Evolutionary conservation across 148 eudicot species (phyloP).

Genomic region (Rhododendron ferrugineum): DNA sequence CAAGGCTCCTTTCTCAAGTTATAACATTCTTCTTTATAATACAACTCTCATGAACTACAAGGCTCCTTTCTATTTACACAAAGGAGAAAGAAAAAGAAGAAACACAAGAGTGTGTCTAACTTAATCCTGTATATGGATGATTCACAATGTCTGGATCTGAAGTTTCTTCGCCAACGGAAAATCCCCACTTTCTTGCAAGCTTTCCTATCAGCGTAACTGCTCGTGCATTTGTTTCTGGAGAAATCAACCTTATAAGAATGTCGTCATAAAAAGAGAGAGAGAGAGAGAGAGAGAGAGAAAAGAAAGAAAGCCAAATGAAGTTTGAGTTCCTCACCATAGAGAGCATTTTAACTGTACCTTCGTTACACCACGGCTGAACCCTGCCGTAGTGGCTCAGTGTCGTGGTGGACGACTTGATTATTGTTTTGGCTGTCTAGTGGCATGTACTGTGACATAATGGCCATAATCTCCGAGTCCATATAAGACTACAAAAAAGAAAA

Average conservation of each 20-base stretch:
- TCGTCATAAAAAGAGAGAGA: background rate
- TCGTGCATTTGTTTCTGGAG: background rate
- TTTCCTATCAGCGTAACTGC: background rate
- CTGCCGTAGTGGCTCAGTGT: slow-evolving; percentile 54
- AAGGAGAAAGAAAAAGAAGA: background rate
- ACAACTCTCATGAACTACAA: background rate
- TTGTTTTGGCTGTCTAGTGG: slow-evolving; percentile 69
- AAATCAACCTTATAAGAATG: background rate
- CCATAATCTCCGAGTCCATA: slow-evolving; percentile 97
- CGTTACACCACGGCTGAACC: slow-evolving; percentile 53
- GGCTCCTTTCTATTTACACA: slow-evolving; percentile 17
- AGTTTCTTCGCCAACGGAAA: background rate
- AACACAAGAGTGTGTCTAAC: background rate
- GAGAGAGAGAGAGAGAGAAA: too few species aligned
- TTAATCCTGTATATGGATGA: background rate
- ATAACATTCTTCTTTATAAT: background rate
- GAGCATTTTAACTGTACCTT: background rate
- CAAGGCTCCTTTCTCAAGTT: slow-evolving; percentile 10
- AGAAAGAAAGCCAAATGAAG: background rate
- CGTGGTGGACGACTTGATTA: slow-evolving; percentile 52
- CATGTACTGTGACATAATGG: slow-evolving; percentile 98
- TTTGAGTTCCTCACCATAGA: background rate
- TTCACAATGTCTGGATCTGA: background rate
- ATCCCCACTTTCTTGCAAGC: background rate
- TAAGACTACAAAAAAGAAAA: slow-evolving; percentile 51